Evolutionary conservation across 345 rosid species (phyloP).

Genomic region (Corymbia maculata): DNA sequence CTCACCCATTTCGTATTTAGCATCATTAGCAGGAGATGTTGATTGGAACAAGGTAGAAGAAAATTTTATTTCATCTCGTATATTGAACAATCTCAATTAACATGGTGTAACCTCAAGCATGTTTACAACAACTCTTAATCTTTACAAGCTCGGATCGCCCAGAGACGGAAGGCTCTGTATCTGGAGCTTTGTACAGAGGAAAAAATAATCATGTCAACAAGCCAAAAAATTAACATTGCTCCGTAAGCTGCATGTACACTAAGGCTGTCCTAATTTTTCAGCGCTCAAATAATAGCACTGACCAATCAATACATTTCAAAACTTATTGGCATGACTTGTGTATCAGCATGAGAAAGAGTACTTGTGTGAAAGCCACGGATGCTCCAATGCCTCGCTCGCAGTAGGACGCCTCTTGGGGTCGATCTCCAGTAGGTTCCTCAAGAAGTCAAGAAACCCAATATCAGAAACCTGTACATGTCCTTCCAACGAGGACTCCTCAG

Average conservation of each 20-base stretch:
- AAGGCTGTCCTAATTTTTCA: not conserved
- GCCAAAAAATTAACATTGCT: not conserved
- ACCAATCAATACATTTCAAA: not conserved
- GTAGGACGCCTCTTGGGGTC: conserved; percentile 75
- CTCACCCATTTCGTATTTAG: not conserved
- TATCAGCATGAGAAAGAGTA: conserved; percentile 1
- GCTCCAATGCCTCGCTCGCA: conserved; percentile 70
- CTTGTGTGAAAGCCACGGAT: conserved; percentile 68
- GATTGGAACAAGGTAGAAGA: not conserved
- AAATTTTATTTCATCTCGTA: not conserved
- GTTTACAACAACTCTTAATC: not conserved
- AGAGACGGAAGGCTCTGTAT: not conserved
- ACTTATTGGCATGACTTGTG: not conserved
- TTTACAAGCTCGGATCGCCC: not conserved
- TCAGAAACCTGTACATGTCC: conserved; percentile 50
- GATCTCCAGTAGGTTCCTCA: conserved; percentile 62
- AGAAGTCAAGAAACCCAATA: conserved; percentile 43
- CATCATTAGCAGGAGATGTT: not conserved
- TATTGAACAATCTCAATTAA: not conserved
- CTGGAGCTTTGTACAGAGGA: not conserved
- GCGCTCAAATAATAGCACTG: not conserved
- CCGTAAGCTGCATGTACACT: not conserved
- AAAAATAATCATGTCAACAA: not conserved
- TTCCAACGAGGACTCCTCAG: conserved; percentile 61
- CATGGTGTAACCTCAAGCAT: not conserved